Base-by-base conservation (phyloP, 2,329 filamentous ascomycete genomes). In the Aureobasidium sp. region DNA sequence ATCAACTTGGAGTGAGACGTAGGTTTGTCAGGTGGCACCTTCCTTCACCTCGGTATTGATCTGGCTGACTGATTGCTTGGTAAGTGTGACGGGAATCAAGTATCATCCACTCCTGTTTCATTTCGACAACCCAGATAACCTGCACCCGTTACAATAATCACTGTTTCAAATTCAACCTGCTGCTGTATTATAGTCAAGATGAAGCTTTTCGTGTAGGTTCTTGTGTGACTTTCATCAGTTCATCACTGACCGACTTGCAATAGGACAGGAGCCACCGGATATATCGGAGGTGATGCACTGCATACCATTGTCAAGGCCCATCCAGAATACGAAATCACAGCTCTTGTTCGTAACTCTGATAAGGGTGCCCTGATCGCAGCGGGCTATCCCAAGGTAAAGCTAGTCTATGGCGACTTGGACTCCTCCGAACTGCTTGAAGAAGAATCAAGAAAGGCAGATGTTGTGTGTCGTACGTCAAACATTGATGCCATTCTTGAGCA, bases 381-480 rank as follows among this genome's bases (percentile, higher is more conserved):
- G 3, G 31, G 58, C 5, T 82, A 78, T 62, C 74, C 80, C 5
- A 77, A 74, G 17, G 70, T 80, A 47, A 75, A 76, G 7, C 73
- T 82, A 15, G 79, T 84, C 1, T 77, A 83, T 58, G 82, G 82
- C 20, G 74, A 75, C 31, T 73, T 82, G 11, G 78, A 82, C 52
- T 75, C 78, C 63, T 71, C 72, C 1, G 69, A 75, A 0, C 65
- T 82, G 1, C 65, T 84, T 1, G 72, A 78, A 37, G 68, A 77
- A 31, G 79, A 81, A 65, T 77, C 78, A n/a, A 70, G 73, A 0
- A 75, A 76, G 55, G 79, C 80, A 4, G 78, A 84, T 68, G 77
- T 84, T 53, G 80, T 84, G 3, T 67, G 83, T 1, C 75, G 71
- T 74, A 63, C 58, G 71, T 66, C 36, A 17, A 34, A 22, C 25